phyloP scores from a whole-genome alignment of 139 green algal species.

The Prasinococcaceae sp. region DNA sequence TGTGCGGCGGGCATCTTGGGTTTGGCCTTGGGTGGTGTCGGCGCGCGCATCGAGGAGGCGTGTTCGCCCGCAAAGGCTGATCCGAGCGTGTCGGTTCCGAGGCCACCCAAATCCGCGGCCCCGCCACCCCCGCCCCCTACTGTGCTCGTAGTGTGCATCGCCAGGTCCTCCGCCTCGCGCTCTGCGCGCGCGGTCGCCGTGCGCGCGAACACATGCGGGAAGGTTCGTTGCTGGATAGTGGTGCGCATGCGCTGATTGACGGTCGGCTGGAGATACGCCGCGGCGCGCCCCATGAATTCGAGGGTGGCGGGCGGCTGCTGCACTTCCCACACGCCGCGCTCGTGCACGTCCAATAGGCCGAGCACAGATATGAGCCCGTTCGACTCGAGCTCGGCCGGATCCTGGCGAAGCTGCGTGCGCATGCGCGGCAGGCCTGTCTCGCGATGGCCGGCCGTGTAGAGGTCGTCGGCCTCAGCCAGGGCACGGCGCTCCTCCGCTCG shows the following conservation, averaged over 20 bases:
- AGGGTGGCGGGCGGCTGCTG: background rate
- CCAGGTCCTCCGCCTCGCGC: background rate
- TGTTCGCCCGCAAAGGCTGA: no score
- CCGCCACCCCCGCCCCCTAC: background rate
- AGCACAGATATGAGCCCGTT: background rate
- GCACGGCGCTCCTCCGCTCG: background rate
- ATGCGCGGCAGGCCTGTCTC: background rate
- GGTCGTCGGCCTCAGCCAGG: background rate
- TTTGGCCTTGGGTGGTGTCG: background rate
- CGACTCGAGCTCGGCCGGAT: no score
- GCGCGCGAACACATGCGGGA: background rate
- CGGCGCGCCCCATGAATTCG: background rate
- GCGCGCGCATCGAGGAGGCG: constrained; percentile 4
- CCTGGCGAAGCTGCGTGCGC: no score
- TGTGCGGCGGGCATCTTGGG: constrained; percentile 5
- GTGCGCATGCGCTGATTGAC: background rate
- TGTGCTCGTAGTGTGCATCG: background rate
- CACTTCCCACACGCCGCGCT: background rate
- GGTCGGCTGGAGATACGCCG: background rate
- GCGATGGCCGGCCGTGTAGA: background rate
- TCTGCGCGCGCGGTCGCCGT: background rate
- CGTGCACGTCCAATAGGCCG: background rate
- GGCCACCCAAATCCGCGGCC: background rate
- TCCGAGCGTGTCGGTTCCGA: background rate
- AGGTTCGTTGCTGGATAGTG: background rate